Evolutionary conservation across 1,139 yeast genomes (phyloP).

Genomic region (Geotrichum klebahnii): DNA sequence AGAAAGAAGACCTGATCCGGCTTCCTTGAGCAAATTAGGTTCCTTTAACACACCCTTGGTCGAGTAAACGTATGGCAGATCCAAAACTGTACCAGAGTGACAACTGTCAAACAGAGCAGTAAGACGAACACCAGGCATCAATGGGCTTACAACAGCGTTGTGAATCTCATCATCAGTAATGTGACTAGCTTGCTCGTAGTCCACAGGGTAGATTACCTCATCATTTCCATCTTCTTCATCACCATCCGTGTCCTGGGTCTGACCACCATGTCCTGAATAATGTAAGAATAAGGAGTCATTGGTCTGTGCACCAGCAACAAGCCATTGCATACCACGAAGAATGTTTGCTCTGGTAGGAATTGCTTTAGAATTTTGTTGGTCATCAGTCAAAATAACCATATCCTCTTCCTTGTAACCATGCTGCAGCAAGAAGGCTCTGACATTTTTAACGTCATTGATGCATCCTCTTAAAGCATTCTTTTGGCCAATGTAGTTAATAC

Average conservation of each 20-base stretch:
- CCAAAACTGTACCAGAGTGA: slow-evolving; percentile 89
- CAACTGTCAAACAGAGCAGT: slow-evolving; percentile 91
- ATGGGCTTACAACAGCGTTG: slow-evolving; percentile 68
- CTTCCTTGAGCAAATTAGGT: slow-evolving; percentile 81
- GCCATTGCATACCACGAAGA: slow-evolving; percentile 85
- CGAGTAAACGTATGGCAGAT: slow-evolving; percentile 81
- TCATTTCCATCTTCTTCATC: slow-evolving; percentile 90
- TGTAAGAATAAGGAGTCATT: slow-evolving; percentile 67
- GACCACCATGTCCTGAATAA: slow-evolving; percentile 93
- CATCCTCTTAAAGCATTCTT: slow-evolving; percentile 73
- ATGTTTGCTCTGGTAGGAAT: slow-evolving; percentile 78
- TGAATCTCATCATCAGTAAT: slow-evolving; percentile 84
- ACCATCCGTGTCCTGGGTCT: slow-evolving; percentile 71
- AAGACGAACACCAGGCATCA: slow-evolving; percentile 77
- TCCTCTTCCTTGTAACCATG: slow-evolving; percentile 73
- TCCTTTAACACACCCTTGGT: slow-evolving; percentile 90
- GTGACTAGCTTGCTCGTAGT: slow-evolving; percentile 68
- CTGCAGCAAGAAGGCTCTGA: slow-evolving; percentile 40
- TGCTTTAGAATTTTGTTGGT: slow-evolving; percentile 56
- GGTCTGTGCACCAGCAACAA: slow-evolving; percentile 76
- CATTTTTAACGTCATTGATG: slow-evolving; percentile 55
- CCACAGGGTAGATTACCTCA: slow-evolving; percentile 88
- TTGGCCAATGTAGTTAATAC: slow-evolving; percentile 83
- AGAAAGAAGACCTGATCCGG: slow-evolving; percentile 68
- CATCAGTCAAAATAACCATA: slow-evolving; percentile 81